Percentiles rank a stretch among this genome's conserved stretches.
These are phyloP conservation scores for Mortierella sp. DNA, from an alignment of 371 early-diverging fungal genomes.

Conservation along the genomic window DNA sequence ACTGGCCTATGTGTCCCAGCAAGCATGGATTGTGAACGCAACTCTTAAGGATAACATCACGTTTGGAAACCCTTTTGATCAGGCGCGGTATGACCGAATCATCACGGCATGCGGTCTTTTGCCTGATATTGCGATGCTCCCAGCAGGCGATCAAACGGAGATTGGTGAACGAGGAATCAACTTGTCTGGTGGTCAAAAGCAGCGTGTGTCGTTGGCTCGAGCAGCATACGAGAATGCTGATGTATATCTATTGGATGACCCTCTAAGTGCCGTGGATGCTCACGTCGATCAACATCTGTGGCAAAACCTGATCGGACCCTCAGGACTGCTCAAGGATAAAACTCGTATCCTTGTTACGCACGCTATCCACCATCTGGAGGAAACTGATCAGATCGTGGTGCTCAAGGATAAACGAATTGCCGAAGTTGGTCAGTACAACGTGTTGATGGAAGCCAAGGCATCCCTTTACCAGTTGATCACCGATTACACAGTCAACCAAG, in stretches of 20 bases:
- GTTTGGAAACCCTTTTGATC: slow-evolving; percentile 59
- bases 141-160: slow-evolving; percentile 72
- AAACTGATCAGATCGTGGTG: slow-evolving; percentile 64
- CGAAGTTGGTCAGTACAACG: slow-evolving; percentile 63
- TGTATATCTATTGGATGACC: slow-evolving; percentile 77
- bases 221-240: slow-evolving; percentile 64
- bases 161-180: slow-evolving; percentile 67
- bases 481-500: slow-evolving; percentile 48
- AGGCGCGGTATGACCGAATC: slow-evolving; percentile 59
- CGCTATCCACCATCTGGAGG: slow-evolving; percentile 54
- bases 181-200: slow-evolving; percentile 68
- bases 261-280: slow-evolving; percentile 85
- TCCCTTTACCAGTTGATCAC: slow-evolving; percentile 62
- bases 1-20: slow-evolving; percentile 60
- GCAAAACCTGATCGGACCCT: slow-evolving; percentile 60
- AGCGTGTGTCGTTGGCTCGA: slow-evolving; percentile 63
- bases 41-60: slow-evolving; percentile 64
- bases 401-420: slow-evolving; percentile 65
- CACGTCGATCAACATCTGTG: slow-evolving; percentile 68
- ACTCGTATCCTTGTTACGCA: slow-evolving; percentile 62
- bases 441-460: slow-evolving; percentile 56
- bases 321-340: slow-evolving; percentile 69
- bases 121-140: slow-evolving; percentile 73
- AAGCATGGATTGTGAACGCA: slow-evolving; percentile 67
- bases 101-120: slow-evolving; percentile 64